phyloP scores from a whole-genome alignment of 2,329 filamentous ascomycete species.

The Cercospora sp. region DNA sequence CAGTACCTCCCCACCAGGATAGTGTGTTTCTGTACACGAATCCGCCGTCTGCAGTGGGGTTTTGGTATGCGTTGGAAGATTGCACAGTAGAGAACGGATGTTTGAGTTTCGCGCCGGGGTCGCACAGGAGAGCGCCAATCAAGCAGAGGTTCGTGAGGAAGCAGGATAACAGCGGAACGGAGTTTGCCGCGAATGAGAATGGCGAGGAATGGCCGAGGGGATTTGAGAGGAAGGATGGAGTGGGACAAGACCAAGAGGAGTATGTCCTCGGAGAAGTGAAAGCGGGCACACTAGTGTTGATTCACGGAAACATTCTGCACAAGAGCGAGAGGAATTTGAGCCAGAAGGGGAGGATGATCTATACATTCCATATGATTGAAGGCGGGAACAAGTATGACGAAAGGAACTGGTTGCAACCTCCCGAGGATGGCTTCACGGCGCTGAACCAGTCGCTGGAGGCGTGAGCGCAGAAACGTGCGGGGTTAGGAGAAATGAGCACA shows the following conservation, averaged over 20 bases:
- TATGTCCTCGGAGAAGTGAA: slow-evolving; percentile 86
- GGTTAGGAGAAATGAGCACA: background rate
- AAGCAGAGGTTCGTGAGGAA: slow-evolving; percentile 72
- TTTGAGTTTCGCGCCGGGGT: slow-evolving; percentile 80
- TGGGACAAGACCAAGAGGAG: slow-evolving; percentile 51
- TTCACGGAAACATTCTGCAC: slow-evolving; percentile 93
- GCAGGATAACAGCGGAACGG: slow-evolving; percentile 58
- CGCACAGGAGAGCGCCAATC: slow-evolving; percentile 72
- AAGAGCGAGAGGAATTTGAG: slow-evolving; percentile 94
- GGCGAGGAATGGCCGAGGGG: slow-evolving; percentile 50
- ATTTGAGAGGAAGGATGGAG: slow-evolving; percentile 27
- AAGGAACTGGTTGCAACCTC: slow-evolving; percentile 91
- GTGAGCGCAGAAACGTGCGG: background rate
- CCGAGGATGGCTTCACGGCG: slow-evolving; percentile 67
- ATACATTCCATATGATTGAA: slow-evolving; percentile 97
- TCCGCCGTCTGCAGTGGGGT: slow-evolving; percentile 85
- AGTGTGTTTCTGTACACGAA: slow-evolving; percentile 89
- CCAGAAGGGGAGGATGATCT: slow-evolving; percentile 84
- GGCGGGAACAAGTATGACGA: slow-evolving; percentile 76
- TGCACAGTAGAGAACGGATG: slow-evolving; percentile 85
- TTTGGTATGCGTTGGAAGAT: slow-evolving; percentile 97
- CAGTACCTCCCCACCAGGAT: slow-evolving; percentile 89
- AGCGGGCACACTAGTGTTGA: slow-evolving; percentile 85
- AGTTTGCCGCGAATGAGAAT: slow-evolving; percentile 64
- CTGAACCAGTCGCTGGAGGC: slow-evolving; percentile 29